Evolutionary conservation across 164 flowering plant species (phyloP).

Genomic region (Santalum album): DNA sequence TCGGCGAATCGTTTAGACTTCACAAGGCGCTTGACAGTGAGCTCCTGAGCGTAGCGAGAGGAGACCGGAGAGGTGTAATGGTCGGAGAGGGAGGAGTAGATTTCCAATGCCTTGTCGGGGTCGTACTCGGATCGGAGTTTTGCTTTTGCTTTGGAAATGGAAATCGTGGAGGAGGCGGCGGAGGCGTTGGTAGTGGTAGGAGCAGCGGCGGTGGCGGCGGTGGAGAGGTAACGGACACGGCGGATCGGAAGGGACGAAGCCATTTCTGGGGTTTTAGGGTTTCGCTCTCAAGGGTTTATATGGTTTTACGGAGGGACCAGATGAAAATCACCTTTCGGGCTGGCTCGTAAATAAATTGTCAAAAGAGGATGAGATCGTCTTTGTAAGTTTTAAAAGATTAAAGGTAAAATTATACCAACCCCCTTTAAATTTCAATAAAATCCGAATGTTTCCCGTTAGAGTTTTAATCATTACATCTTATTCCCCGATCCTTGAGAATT

Average conservation of each 20-base stretch:
- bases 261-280: constrained; percentile 20
- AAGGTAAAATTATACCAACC: too few relatives aligned
- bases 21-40: constrained; percentile 58
- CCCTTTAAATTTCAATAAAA: too few relatives aligned
- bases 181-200: constrained; percentile 1
- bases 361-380: too few relatives aligned
- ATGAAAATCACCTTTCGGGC: too few relatives aligned
- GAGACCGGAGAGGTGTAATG: constrained; percentile 29
- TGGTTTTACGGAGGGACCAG: not conserved
- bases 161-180: constrained; percentile 21
- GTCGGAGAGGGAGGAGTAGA: constrained; percentile 42
- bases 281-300: not conserved
- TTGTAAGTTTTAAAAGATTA: too few relatives aligned
- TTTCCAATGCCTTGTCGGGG: constrained; percentile 57
- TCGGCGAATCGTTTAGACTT: constrained; percentile 58
- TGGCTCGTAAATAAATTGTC: too few relatives aligned
- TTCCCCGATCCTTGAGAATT: too few relatives aligned
- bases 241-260: constrained; percentile 19
- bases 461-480: too few relatives aligned
- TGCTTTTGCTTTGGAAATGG: constrained; percentile 39
- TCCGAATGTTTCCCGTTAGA: too few relatives aligned
- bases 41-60: constrained; percentile 52
- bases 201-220: constrained; percentile 15
- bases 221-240: constrained; percentile 26
- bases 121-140: constrained; percentile 37